Base-by-base conservation (phyloP, 2,329 filamentous ascomycete genomes). In the Verticillium longisporum region DNA sequence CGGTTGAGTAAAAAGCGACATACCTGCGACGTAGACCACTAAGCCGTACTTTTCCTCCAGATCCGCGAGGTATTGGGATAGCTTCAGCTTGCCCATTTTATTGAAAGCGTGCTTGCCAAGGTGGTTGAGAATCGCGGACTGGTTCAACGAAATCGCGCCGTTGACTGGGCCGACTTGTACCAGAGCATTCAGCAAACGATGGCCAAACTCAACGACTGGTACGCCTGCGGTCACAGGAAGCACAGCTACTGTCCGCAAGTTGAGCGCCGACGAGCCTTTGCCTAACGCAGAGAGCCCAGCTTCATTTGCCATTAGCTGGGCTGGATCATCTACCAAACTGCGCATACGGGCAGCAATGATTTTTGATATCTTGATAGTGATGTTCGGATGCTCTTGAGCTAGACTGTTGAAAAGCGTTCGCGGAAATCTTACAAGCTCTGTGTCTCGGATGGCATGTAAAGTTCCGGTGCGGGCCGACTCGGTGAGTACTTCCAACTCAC, bases 321-420 rank as follows among this genome's bases (percentile, higher is more conserved):
- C 77, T 1, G 92, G 90, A 68, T 93, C 89, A 67, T 98, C 92
- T 21, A 98, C 86, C 45, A 97, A 77, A 53, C 91, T 85, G 63
- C 94, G 84, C 95, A 99, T 98, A 3, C 95, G 87, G 38, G 93
- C 92, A 0, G 95, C 95, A 68, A 99, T 97, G 67, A 99, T 95
- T 74, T 98, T 99, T 1, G 95, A 98, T 33, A 99, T 96, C 74
- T 98, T 97, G 73, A 99, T 98, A 0, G 95, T 98, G 70, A 99
- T 99, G 54, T 92, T 96, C 5, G 95, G 95, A 70, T 99, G 95
- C 70, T 99, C 95, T 71, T 97, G 89, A 0, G 95, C 95, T 59
- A 99, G 84, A 70, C 95, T 99, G 79, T 99, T 99, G 80, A 99
- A 99, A 1, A 99, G 78, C 0, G 92, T 97, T 62, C 94, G 90